Evolutionary conservation across 257 asterid genomes (phyloP).

Genomic region (Solanum appendiculatum): DNA sequence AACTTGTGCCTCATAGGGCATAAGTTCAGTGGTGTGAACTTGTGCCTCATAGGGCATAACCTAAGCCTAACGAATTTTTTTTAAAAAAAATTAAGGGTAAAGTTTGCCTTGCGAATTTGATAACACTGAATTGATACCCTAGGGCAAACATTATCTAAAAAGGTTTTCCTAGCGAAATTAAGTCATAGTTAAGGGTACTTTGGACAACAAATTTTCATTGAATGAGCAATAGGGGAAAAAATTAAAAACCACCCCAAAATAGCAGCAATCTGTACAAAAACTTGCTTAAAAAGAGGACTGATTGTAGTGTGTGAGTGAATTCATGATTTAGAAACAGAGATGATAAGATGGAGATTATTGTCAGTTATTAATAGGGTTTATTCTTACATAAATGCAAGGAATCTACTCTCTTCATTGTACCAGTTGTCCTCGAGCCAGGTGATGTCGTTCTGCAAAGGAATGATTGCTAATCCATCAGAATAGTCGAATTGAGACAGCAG

Average conservation of each 20-base stretch:
- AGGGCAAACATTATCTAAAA: neutral
- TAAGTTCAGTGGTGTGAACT: no score
- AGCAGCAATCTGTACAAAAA: neutral
- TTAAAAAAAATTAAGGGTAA: neutral
- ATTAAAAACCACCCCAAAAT: neutral
- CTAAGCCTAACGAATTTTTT: neutral
- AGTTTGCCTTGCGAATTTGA: neutral
- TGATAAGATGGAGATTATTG: neutral
- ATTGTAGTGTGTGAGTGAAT: neutral
- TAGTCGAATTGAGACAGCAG: neutral
- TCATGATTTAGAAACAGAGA: neutral
- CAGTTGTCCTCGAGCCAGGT: conserved; percentile 98
- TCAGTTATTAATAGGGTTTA: neutral
- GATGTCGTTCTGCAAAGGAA: conserved; percentile 57
- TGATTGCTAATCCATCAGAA: neutral
- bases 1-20: neutral
- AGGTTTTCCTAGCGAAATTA: neutral
- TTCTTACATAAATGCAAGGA: conserved; percentile 91
- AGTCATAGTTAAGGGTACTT: neutral
- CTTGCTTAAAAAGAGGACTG: neutral
- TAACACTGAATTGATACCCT: neutral
- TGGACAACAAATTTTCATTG: neutral
- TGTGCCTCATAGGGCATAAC: neutral
- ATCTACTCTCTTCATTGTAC: conserved; percentile 77
- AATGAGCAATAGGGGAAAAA: neutral